Evolutionary conservation across 140 eudicot species (phyloP).

Genomic region (Senecio squalidus): DNA sequence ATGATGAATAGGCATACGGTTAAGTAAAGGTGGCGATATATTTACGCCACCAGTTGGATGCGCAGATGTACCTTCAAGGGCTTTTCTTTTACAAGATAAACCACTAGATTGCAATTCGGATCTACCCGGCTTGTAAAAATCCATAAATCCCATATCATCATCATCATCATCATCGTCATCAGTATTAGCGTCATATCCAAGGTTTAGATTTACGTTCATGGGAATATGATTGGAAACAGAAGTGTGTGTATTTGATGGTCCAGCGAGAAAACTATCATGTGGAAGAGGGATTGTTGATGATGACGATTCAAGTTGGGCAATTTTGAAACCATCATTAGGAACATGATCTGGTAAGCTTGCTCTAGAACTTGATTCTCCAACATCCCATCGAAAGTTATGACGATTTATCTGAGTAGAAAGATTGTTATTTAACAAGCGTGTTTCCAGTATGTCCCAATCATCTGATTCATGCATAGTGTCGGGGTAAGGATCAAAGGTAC

Average conservation of each 20-base stretch:
- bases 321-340: slow-evolving; percentile 24
- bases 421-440: slow-evolving; percentile 44
- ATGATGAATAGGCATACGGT: slow-evolving; percentile 21
- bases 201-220: slow-evolving; percentile 30
- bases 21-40: slow-evolving; percentile 33
- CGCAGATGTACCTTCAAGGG: slow-evolving; percentile 59
- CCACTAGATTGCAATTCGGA: slow-evolving; percentile 24
- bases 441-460: slow-evolving; percentile 50
- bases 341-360: slow-evolving; percentile 35
- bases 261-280: slow-evolving; percentile 24
- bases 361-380: slow-evolving; percentile 73
- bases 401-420: slow-evolving; percentile 37
- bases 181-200: slow-evolving; percentile 29
- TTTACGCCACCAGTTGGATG: slow-evolving; percentile 44
- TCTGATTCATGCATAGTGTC: slow-evolving; percentile 43
- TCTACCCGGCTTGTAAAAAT: slow-evolving; percentile 30
- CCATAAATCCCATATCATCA: slow-evolving; percentile 23
- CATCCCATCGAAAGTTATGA: slow-evolving; percentile 43
- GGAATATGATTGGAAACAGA: slow-evolving; percentile 28
- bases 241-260: slow-evolving; percentile 23
- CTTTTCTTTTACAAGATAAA: slow-evolving; percentile 62
- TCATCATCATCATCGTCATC: slow-evolving; percentile 32
- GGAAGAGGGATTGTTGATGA: slow-evolving; percentile 11
- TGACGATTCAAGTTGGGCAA: slow-evolving; percentile 31
- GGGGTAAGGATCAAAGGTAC: no score